Conservation (phyloP, 2,329 filamentous ascomycete species). For the Dryadomyces quercus-mongolicae region DNA sequence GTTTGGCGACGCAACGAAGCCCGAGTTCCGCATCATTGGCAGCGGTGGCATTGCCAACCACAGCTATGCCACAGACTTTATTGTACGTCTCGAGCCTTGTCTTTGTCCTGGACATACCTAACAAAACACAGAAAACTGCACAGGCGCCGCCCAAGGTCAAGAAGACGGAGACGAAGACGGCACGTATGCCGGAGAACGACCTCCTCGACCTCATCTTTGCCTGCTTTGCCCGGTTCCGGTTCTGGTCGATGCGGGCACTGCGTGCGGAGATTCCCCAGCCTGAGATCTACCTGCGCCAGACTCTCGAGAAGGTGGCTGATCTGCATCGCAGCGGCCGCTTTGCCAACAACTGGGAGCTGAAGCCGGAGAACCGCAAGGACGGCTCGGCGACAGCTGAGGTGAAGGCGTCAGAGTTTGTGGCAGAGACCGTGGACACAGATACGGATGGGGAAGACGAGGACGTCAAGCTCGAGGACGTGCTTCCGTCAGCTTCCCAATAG, state of each 20-base stretch:
- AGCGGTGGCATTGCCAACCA: slow-evolving; percentile 39
- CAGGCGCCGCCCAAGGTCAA: slow-evolving; percentile 39
- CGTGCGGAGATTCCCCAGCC: slow-evolving; percentile 71
- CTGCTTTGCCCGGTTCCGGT: slow-evolving; percentile 75
- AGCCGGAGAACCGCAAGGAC: slow-evolving; percentile 48
- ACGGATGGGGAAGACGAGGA: slow-evolving; percentile 53
- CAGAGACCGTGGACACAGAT: slow-evolving; percentile 34
- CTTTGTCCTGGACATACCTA: neutral
- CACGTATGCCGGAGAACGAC: slow-evolving; percentile 80
- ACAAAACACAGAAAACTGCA: slow-evolving; percentile 32
- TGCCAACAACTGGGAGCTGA: slow-evolving; percentile 75
- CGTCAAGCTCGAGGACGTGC: slow-evolving; percentile 71
- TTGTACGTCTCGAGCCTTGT: slow-evolving; percentile 38
- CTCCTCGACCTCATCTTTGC: slow-evolving; percentile 75
- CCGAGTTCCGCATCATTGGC: slow-evolving; percentile 39
- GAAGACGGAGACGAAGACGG: slow-evolving; percentile 69
- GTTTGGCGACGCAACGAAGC: slow-evolving; percentile 38
- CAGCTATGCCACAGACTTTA: slow-evolving; percentile 35
- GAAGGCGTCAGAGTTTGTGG: slow-evolving; percentile 27
- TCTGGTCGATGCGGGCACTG: slow-evolving; percentile 88
- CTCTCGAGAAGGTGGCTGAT: slow-evolving; percentile 69
- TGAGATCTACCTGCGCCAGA: slow-evolving; percentile 82
- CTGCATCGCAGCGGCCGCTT: slow-evolving; percentile 75
- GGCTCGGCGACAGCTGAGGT: slow-evolving; percentile 40
- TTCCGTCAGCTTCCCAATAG: slow-evolving; percentile 14